Base-by-base conservation (phyloP, 2,329 filamentous ascomycete species). In the Escovopsis sp. region DNA sequence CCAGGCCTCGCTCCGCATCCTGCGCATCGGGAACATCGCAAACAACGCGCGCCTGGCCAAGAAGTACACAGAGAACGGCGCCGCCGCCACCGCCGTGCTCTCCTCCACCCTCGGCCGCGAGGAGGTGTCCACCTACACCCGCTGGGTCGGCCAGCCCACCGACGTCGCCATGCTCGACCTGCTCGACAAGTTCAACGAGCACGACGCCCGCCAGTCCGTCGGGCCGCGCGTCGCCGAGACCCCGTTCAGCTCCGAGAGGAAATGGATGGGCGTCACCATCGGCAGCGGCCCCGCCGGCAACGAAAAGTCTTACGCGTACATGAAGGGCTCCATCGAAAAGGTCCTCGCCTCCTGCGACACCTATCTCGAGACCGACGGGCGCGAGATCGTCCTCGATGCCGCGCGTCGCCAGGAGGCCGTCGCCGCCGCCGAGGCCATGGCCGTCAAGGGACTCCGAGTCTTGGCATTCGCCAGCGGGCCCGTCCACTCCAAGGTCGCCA, bases 221-320 rank as follows among this genome's bases (percentile, higher is more conserved):
- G 87, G 87, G n/a, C 72, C 74, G 29, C 82, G 89, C 39, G 75
- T 82, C 29, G 78, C 79, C 35, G 91, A 98, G 59, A 88, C 85
- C 0, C 88, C 91, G 0, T 98, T 98, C 61, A 96, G 89, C 57
- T 98, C 91, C 1, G 87, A 94, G 57, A 76, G 89, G 43, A 98
- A 98, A 62, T 98, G 89, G 89, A 98, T 98, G 93, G 93, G 93
- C 30, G 88, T 95, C 25, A 82, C 87, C 2, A 84, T 95, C 50
- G 78, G 77, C 35, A 66, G 70, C 16, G 27, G 27, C 5, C 70
- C 76, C 38, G 63, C 67, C 27, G 69, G 67, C 44, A 65, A 67
- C 41, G 79, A 82, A 32, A 77, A 79, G 46, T 84, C 94, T 53
- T 79, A 86, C 49, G 88, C 86, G 1, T 98, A 96, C 58, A 84